These are phyloP conservation scores for Cordyceps sp. DNA, from an alignment of 2,329 filamentous ascomycete genomes.

Conservation along the genomic window DNA sequence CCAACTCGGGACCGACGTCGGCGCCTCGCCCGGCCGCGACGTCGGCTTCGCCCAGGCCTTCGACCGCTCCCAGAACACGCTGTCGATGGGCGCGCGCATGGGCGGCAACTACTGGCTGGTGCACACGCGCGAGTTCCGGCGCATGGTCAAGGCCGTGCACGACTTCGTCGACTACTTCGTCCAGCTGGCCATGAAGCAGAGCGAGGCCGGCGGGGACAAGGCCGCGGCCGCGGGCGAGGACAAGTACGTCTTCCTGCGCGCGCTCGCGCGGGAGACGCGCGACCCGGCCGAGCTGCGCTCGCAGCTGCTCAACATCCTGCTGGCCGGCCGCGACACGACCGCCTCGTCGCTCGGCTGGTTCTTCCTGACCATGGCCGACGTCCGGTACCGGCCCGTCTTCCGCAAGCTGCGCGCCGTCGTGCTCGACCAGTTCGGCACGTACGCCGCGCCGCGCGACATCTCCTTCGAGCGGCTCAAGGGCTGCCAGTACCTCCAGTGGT, in stretches of 20 bases:
- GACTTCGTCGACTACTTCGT: conserved; percentile 55
- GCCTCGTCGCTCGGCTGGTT: conserved; percentile 31
- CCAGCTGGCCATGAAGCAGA: conserved; percentile 28
- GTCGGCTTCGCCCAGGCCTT: conserved; percentile 16
- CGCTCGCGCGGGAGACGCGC: conserved; percentile 15
- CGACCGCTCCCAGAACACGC: conserved; percentile 22
- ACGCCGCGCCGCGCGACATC: conserved; percentile 9
- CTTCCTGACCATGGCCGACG: conserved; percentile 23
- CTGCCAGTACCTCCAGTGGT: conserved; percentile 10
- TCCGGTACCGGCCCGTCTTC: conserved; percentile 18
- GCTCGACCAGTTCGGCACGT: conserved; percentile 32
- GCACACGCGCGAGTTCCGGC: conserved; percentile 38
- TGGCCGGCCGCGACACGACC: conserved; percentile 40
- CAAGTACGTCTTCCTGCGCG: conserved; percentile 16
- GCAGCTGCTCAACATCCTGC: conserved; percentile 19
- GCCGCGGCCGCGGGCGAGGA: neutral
- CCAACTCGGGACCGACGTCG: conserved; percentile 18
- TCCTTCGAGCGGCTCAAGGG: conserved; percentile 9
- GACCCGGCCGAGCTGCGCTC: conserved; percentile 10
- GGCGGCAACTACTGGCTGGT: conserved; percentile 26
- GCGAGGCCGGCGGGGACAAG: neutral
- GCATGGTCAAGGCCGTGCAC: conserved; percentile 49
- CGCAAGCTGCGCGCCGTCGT: conserved; percentile 23
- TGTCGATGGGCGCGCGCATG: conserved; percentile 32
- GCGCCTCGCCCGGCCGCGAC: conserved; percentile 7